Base-by-base conservation (phyloP, 148 eudicot genomes). In the Chenopodium formosanum region DNA sequence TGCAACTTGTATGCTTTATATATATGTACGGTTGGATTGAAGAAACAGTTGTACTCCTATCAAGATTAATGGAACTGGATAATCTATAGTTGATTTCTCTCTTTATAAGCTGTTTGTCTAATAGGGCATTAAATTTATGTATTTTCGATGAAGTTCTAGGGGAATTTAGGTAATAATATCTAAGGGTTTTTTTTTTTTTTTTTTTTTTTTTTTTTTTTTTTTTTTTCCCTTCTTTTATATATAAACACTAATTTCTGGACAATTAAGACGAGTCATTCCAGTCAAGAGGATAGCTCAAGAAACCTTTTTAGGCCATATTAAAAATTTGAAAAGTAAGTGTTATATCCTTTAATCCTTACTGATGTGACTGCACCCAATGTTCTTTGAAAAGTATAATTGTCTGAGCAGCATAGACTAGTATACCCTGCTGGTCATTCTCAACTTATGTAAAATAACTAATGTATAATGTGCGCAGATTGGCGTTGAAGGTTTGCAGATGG, bases 401-500 rank as follows among this genome's bases (percentile, higher is more conserved):
- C 23, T 72, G 58, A 56, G 53, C 34, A 44, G 76, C 75, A 56
- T 60, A n/a, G 23, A 46, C 20, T 62, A 44, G 27, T 71, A 71
- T 71, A 40, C 47, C 58, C 37, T 50, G 50, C 11, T 37, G 40
- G 75, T 75, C 60, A 31, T 25, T 73, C 52, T 23, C 46, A 73
- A 64, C 9, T 60, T 70, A 50, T 22, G 20, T 75, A n/a, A 17
- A 22, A 4, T 82, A 17, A 75, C 69, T 78, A 7, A 50, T 63
- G 50, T 72, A 2, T 25, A 60, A 44, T 23, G 16, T 58, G 75
- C 85, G 84, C 92, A 96, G 98, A 88, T 96, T 78, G 90, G 95
- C 73, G 89, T 94, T 76, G 94, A 89, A 87, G 98, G 98, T 76
- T 79, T 96, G 88, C 89, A 92, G 88, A 90, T 87, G 46, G 84